Evolutionary conservation across 2,329 filamentous ascomycete genomes (phyloP).

Genomic region (Clonostachys rhizophaga): DNA sequence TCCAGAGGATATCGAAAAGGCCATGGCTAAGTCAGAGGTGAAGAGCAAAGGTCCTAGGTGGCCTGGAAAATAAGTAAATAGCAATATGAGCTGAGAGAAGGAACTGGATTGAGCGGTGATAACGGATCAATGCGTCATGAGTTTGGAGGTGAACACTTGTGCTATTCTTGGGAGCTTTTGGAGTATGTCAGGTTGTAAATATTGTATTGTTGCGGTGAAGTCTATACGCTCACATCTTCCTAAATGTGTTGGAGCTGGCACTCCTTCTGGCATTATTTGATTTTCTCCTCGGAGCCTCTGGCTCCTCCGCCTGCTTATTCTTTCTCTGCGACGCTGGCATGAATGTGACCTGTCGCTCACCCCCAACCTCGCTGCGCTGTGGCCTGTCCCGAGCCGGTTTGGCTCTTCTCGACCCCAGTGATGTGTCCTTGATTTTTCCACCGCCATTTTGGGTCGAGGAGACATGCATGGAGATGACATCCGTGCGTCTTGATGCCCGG

Average conservation of each 20-base stretch:
- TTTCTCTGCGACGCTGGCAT: conserved; percentile 55
- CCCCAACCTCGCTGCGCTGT: conserved; percentile 44
- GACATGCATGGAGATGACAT: conserved; percentile 57
- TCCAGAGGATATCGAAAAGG: conserved; percentile 57
- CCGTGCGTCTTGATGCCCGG: conserved; percentile 11
- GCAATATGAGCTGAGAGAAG: no score
- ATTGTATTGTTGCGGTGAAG: conserved; percentile 6
- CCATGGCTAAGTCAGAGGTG: conserved; percentile 29
- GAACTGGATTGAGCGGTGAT: no score
- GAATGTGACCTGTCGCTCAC: conserved; percentile 69
- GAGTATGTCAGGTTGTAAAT: conserved; percentile 16
- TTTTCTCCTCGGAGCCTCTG: conserved; percentile 19
- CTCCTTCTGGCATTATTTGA: conserved; percentile 51
- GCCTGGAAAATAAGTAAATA: neutral
- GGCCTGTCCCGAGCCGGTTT: conserved; percentile 42
- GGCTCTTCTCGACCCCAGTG: conserved; percentile 51
- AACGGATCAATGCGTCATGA: no score
- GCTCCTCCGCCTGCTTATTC: conserved; percentile 24
- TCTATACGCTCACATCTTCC: conserved; percentile 46
- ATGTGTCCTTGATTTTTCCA: conserved; percentile 48
- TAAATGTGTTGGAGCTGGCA: conserved; percentile 72
- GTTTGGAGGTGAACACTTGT: no score
- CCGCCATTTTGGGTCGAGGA: conserved; percentile 63
- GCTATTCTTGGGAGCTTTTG: neutral
- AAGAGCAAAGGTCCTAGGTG: conserved; percentile 24